Evolutionary conservation across 1,284 basidiomycete genomes (phyloP).

Genomic region (Cutaneotrichosporon dermatis): DNA sequence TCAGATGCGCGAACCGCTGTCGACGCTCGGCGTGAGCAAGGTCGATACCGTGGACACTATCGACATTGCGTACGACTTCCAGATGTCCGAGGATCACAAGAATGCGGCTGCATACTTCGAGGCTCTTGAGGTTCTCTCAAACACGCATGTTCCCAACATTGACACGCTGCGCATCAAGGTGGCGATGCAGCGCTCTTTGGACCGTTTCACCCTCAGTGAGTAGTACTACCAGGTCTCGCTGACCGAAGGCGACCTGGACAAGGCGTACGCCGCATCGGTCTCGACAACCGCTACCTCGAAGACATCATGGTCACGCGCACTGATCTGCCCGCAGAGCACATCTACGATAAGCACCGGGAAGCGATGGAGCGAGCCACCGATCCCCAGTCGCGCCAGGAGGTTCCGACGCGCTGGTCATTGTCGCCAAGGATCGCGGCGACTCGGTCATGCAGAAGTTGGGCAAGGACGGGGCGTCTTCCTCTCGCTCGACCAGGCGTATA

Average conservation of each 20-base stretch:
- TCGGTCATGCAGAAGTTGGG: slow-evolving; percentile 29
- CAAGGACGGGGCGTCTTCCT: slow-evolving; percentile 28
- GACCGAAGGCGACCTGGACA: slow-evolving; percentile 33
- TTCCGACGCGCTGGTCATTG: slow-evolving; percentile 30
- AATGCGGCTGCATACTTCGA: slow-evolving; percentile 24
- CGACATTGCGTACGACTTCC: slow-evolving; percentile 34
- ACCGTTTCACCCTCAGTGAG: slow-evolving; percentile 31
- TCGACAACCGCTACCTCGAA: slow-evolving; percentile 22
- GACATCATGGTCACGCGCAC: slow-evolving; percentile 23
- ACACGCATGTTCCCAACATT: slow-evolving; percentile 17
- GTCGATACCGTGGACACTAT: slow-evolving; percentile 28
- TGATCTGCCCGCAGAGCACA: slow-evolving; percentile 35
- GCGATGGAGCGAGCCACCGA: slow-evolving; percentile 22
- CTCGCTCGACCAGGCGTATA: slow-evolving; percentile 40
- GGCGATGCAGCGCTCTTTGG: slow-evolving; percentile 35
- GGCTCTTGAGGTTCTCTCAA: slow-evolving; percentile 32
- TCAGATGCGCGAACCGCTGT: background rate
- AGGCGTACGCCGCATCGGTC: slow-evolving; percentile 36
- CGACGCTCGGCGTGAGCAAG: slow-evolving; percentile 24
- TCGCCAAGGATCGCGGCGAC: slow-evolving; percentile 29
- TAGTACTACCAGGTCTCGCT: background rate
- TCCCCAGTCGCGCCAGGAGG: slow-evolving; percentile 14
- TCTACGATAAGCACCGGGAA: slow-evolving; percentile 33
- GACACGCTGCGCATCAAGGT: slow-evolving; percentile 33
- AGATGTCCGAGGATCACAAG: slow-evolving; percentile 25